Evolutionary conservation across 192 early-diverging fungal species (phyloP), one percentile per base, ranked within the genome.

Genomic region (Backusella westeae): DNA sequence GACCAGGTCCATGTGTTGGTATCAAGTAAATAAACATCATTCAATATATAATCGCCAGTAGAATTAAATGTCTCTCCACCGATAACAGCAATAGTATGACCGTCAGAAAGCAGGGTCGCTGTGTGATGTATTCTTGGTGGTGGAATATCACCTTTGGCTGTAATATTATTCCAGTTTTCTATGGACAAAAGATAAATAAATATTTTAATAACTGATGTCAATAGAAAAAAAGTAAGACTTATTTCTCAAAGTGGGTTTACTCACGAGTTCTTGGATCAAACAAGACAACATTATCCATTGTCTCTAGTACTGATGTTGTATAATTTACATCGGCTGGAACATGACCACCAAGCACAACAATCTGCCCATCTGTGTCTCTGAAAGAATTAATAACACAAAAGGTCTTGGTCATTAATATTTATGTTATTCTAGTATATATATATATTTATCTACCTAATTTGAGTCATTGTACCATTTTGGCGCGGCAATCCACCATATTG

Each of bases 11-110:
- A 74, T 29, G 56, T 67, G 1, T 29, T 66, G 14, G 73, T 74
- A 63, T 74, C 59, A 41, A 74, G 73, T 74, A 67, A 67, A 32
- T 67, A 29, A 17, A 74, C 17, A 67, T 74, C 73, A 19, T 65
- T 44, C n/a, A 74, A 42, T 3, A 74, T 23, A 26, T 46, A 72
- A 46, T 32, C 41, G 21, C 59, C 59, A 17, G 53, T 74, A 29
- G 23, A 17, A 44, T 63, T 67, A 17, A 35, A 67, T 34, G 73
- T 34, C 32, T 74, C 73, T 5, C 73, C 73, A 3, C 73, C 73
- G 21, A 67, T 59, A 5, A 74, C 39, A 29, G 53, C 46, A 29
- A 74, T 67, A 26, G 73, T 74, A 29, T 29, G 73, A 19, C 73
- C 73, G 19, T 74, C 73, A 14, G 36, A 26, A 66, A 41, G 38